Conservation (phyloP, 495 filamentous ascomycete genomes). For the Collariella sp. region DNA sequence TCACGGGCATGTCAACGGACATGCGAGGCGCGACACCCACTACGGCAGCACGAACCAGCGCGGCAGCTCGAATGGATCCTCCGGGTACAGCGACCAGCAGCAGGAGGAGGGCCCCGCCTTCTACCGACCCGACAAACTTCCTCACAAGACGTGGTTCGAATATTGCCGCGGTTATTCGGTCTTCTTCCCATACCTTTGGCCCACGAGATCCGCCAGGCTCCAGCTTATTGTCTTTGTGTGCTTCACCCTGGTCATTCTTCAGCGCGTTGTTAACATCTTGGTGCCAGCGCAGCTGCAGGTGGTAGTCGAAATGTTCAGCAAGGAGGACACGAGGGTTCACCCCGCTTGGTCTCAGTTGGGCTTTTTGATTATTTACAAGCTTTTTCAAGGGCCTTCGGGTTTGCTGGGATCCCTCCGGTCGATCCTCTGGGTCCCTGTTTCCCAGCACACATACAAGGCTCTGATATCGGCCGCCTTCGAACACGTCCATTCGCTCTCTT, state of each 20-base stretch:
- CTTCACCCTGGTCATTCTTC: conserved; percentile 63
- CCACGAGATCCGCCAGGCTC: conserved; percentile 59
- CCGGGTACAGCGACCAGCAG: conserved; percentile 22
- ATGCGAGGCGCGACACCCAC: conserved; percentile 15
- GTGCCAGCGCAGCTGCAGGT: conserved; percentile 67
- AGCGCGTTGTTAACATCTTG: conserved; percentile 71
- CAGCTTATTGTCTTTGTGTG: conserved; percentile 70
- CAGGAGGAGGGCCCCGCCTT: conserved; percentile 44
- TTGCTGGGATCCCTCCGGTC: conserved; percentile 74
- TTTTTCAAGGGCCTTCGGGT: conserved; percentile 83
- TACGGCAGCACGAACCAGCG: conserved; percentile 23
- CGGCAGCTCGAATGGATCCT: conserved; percentile 22
- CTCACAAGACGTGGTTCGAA: conserved; percentile 47
- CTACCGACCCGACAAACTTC: conserved; percentile 43
- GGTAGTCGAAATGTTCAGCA: conserved; percentile 65
- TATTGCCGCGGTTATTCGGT: conserved; percentile 80
- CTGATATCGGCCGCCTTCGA: conserved; percentile 94
- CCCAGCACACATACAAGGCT: conserved; percentile 94
- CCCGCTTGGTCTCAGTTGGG: conserved; percentile 48
- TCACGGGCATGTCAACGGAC: conserved; percentile 26
- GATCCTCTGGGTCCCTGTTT: conserved; percentile 87
- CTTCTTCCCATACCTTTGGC: conserved; percentile 95
- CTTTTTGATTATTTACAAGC: conserved; percentile 68
- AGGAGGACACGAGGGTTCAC: conserved; percentile 18
- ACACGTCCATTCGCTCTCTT: conserved; percentile 82